Conservation (phyloP, 2,329 filamentous ascomycete species). For the Plectosphaerella plurivora region DNA sequence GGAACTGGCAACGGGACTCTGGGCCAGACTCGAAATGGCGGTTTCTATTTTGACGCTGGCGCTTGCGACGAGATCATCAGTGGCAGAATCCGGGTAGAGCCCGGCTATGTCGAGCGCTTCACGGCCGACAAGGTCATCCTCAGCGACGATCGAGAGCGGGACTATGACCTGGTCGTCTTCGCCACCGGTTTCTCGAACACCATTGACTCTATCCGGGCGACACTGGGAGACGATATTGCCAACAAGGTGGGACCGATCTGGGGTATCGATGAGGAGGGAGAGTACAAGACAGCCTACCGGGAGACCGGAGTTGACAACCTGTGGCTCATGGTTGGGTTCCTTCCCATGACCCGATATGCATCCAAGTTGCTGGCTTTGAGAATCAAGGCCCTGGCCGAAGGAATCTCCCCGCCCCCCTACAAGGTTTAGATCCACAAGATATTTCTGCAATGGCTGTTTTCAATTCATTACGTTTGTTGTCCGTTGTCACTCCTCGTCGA, state of each 20-base stretch:
- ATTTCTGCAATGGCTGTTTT: not conserved
- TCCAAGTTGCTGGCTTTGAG: constrained; percentile 18
- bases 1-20: constrained; percentile 21
- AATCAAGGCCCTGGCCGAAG: constrained; percentile 20
- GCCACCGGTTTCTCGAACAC: constrained; percentile 47
- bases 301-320: constrained; percentile 25
- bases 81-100: not conserved
- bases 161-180: constrained; percentile 36
- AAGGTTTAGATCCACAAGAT: not conserved
- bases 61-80: not conserved
- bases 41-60: not conserved
- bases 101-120: constrained; percentile 17
- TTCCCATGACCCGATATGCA: constrained; percentile 10
- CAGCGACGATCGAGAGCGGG: constrained; percentile 19
- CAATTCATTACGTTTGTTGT: too few relatives aligned
- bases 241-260: constrained; percentile 39
- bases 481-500: too few relatives aligned
- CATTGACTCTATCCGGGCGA: constrained; percentile 39
- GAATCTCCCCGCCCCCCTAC: constrained; percentile 11
- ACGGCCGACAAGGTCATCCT: constrained; percentile 23
- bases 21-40: constrained; percentile 16
- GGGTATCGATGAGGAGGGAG: constrained; percentile 41
- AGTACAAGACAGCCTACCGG: constrained; percentile 26
- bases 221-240: constrained; percentile 43
- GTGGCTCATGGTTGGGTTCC: constrained; percentile 29